A percentile compares a stretch with the other conserved stretches of the same genome.
These are phyloP conservation scores for Fraxinus anomala DNA, from an alignment of 257 asterid species.

Conservation along the genomic window DNA sequence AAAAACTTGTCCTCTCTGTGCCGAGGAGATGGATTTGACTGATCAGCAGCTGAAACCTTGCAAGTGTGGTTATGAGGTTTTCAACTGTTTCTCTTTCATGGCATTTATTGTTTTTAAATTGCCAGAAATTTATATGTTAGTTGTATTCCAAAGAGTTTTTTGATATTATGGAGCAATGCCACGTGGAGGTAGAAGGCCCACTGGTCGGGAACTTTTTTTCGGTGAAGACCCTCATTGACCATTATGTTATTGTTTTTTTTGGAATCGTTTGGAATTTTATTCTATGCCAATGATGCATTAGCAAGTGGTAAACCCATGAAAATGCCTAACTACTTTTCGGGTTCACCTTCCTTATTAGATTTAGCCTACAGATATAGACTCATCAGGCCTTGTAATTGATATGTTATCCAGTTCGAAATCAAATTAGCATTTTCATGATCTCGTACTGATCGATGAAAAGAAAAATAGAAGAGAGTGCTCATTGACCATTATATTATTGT, in stretches of 20 bases:
- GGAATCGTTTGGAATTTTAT: neutral
- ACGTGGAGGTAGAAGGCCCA: neutral
- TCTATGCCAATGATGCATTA: neutral
- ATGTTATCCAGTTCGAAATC: neutral
- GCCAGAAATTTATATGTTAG: neutral
- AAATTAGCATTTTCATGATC: neutral
- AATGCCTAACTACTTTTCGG: neutral
- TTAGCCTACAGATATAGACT: neutral
- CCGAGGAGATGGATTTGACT: constrained; percentile 98
- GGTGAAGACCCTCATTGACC: neutral
- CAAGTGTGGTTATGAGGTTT: constrained; percentile 96
- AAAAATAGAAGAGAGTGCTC: neutral
- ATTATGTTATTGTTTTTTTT: neutral
- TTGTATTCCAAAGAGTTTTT: neutral
- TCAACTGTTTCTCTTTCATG: constrained; percentile 7
- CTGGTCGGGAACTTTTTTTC: neutral
- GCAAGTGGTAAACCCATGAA: neutral
- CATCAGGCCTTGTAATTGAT: neutral
- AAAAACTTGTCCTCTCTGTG: constrained; percentile 92
- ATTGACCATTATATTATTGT: neutral
- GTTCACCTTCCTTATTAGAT: neutral
- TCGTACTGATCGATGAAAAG: neutral
- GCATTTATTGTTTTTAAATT: constrained; percentile 5
- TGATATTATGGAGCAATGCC: neutral
- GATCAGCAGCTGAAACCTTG: constrained; percentile 98